A percentile compares a stretch with the other conserved stretches of the same genome.
phyloP scores from a whole-genome alignment of 169 alveolate genomes.

The Cryptosporidium baileyi region DNA sequence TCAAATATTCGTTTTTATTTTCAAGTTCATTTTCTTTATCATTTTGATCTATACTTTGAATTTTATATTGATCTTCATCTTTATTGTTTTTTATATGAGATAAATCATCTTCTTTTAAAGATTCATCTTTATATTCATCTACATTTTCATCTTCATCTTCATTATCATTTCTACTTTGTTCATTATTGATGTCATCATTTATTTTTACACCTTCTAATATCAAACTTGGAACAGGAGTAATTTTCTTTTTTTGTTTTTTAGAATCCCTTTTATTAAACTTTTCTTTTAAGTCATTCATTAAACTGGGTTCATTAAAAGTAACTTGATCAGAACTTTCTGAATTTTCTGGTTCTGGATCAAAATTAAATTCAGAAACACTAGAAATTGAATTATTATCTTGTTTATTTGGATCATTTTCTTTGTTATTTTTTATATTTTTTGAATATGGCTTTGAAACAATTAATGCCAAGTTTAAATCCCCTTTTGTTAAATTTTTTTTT shows the following conservation, averaged over 20 bases:
- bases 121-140: neutral
- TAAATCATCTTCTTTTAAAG: no score
- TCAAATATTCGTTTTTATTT: neutral
- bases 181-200: neutral
- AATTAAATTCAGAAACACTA: slow-evolving; percentile 23
- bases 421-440: neutral
- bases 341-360: neutral
- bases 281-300: no score
- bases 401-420: no score
- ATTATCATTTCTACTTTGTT: neutral
- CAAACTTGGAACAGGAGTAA: neutral
- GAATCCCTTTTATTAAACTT: neutral
- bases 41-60: neutral
- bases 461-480: neutral
- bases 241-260: neutral
- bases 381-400: slow-evolving; percentile 10
- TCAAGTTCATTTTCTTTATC: neutral
- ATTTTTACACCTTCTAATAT: neutral
- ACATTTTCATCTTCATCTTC: neutral
- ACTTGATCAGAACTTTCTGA: no score
- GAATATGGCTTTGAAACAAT: neutral
- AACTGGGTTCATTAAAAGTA: no score
- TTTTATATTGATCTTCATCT: neutral
- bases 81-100: neutral
- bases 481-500: no score